Conservation (phyloP, 108 stramenopile genomes). For the Fistulifera pelliculosa region DNA sequence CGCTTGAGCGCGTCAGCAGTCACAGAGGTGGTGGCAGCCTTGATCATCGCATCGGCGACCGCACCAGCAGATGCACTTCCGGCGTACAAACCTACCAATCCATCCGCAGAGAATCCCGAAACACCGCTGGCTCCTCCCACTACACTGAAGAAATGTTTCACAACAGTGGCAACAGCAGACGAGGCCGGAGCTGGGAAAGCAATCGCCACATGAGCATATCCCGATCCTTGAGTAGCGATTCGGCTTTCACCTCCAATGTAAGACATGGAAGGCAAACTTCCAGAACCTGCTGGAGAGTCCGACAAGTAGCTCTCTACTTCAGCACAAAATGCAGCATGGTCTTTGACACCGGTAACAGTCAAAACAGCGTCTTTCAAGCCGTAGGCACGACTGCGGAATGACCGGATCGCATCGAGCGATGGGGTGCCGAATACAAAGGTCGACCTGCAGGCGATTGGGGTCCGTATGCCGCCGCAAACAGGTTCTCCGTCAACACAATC, state of each 20-base stretch:
- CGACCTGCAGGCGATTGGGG: constrained; percentile 73
- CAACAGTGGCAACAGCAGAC: constrained; percentile 46
- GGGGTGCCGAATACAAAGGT: constrained; percentile 54
- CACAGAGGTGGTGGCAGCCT: constrained; percentile 31
- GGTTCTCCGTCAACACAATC: constrained; percentile 67
- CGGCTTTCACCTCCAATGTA: constrained; percentile 79
- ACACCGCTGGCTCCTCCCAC: constrained; percentile 36
- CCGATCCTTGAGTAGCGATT: constrained; percentile 54
- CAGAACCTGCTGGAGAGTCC: constrained; percentile 42
- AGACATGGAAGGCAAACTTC: constrained; percentile 16
- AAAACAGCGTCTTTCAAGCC: constrained; percentile 73
- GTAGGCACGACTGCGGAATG: constrained; percentile 66
- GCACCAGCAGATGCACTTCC: constrained; percentile 38
- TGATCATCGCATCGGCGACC: constrained; percentile 46
- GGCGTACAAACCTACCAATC: constrained; percentile 74
- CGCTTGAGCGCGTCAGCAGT: constrained; percentile 43
- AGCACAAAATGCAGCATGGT: constrained; percentile 75
- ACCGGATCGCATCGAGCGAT: constrained; percentile 36
- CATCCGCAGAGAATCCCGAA: constrained; percentile 42
- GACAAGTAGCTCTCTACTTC: constrained; percentile 43
- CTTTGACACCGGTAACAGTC: constrained; percentile 68
- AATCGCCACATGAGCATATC: constrained; percentile 76
- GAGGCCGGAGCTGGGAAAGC: constrained; percentile 51
- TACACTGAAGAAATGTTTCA: constrained; percentile 53
- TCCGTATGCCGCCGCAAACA: constrained; percentile 79